Base-by-base conservation (phyloP, 2,329 filamentous ascomycete genomes). In the Fusarium sp. region DNA sequence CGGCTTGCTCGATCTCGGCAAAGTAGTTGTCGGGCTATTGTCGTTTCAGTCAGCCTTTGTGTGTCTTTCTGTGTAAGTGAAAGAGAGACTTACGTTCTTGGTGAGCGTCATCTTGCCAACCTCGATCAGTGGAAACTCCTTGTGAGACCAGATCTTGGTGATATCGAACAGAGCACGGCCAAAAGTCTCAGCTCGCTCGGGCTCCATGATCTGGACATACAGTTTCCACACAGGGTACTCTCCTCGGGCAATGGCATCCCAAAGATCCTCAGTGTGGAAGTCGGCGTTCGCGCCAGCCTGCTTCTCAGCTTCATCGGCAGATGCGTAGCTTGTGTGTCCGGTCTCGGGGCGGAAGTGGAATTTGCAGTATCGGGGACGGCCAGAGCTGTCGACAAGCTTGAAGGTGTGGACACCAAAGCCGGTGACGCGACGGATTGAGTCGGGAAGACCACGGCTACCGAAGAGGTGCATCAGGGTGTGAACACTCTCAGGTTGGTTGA, bases 61-160 rank as follows among this genome's bases (percentile, higher is more conserved):
- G 26, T 28, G 26, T 28, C 26, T 9, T 28, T 9, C 8, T 3
- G 26, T 28, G 7, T 28, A 9, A 2, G 26, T 28, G 26, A 28
- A 28, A 28, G 26, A 28, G 18, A 22, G 9, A 48, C 57, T 57
- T 20, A 57, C 57, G 34, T 72, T 72, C 51, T 78, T 78, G 69
- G 87, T 84, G 13, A 89, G 75, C 0, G 81, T 84, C 68, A 89
- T 76, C 44, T 81, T 80, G 17, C 87, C 87, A 36, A 89, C 79
- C 11, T 78, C 77, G 3, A 79, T 76, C 46, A 87, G 71, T 0
- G 86, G 85, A 63, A 82, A 86, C 24, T 86, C 79, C 28, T 78
- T 75, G 39, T 86, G 81, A 0, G 85, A 83, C 86, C 85, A 87
- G 31, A 84, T 80, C 61, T 87, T 85, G 11, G 87, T 89, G 36